Base-by-base conservation (phyloP, 2,329 filamentous ascomycete species). In the Penicillium sp. region DNA sequence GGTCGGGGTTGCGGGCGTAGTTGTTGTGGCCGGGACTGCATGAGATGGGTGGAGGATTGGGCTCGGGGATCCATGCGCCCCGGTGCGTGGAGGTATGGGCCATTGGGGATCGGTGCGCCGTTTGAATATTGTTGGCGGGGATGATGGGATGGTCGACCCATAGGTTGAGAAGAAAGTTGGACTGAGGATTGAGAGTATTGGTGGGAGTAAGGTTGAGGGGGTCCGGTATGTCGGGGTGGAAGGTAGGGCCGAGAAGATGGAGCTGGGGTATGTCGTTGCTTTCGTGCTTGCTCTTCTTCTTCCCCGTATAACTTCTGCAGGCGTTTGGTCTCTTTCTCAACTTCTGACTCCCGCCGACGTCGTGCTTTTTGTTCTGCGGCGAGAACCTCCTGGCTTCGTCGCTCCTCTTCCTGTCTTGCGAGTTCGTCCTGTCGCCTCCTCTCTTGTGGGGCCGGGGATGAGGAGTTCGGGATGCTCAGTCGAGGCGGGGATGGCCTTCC, bases 281-380 rank as follows among this genome's bases (percentile, higher is more conserved):
- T 61, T 31, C 72, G 70, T 8, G 58, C 70, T 50, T 67, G 64
- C 60, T 75, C 54, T 60, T 78, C 72, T 66, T 79, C 72, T 55
- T 69, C 64, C 45, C 83, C 84, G 61, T 86, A 87, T 47, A 84
- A 67, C 62, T 77, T 79, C 55, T 81, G 78, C 8, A 97, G 76
- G 0, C 91, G 82, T 64, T 87, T 87, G 0, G 91, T 96, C 74
- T 97, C 92, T 43, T 85, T 84, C 36, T 96, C 86, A 11, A 91
- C 80, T 53, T 83, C 82, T 1, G 77, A 79, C 60, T 85, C 60
- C 5, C 65, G 67, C 31, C 53, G 79, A 54, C 77, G 79, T 11
- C 70, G 71, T 50, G 50, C 39, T 21, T 82, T 81, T 53, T 61
- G 54, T 44, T 66, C 84, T 23, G 77, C 76, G 39, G 80, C 78